phyloP scores from a whole-genome alignment of 2,329 filamentous ascomycete species.

The Hirsutella thompsonii region DNA sequence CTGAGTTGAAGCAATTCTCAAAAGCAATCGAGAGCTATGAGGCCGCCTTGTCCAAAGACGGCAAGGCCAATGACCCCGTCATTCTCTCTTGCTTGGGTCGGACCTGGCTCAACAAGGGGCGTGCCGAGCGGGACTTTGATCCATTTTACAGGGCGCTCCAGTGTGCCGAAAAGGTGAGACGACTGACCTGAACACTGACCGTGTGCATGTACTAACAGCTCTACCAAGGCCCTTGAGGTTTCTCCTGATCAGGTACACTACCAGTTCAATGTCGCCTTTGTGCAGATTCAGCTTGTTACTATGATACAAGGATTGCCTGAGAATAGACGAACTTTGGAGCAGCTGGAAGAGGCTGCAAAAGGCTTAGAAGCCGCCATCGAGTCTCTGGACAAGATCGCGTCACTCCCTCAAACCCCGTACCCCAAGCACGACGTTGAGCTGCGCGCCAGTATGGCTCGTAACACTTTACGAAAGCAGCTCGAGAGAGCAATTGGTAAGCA shows the following conservation, averaged over 20 bases:
- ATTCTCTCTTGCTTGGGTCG: constrained; percentile 79
- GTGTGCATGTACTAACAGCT: not conserved
- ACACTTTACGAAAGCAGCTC: constrained; percentile 86
- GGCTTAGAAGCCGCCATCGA: constrained; percentile 82
- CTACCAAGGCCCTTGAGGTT: constrained; percentile 52
- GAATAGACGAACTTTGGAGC: constrained; percentile 61
- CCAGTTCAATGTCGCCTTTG: constrained; percentile 96
- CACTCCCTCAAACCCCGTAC: constrained; percentile 62
- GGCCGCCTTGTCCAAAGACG: constrained; percentile 64
- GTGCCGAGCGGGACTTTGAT: constrained; percentile 44
- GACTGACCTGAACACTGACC: not conserved
- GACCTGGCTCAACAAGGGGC: constrained; percentile 73
- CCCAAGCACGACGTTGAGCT: constrained; percentile 84
- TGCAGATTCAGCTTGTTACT: constrained; percentile 86
- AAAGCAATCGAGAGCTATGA: constrained; percentile 96
- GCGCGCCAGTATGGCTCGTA: constrained; percentile 92
- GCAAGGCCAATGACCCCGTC: constrained; percentile 57
- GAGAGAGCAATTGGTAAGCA: constrained; percentile 76
- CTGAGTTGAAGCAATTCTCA: constrained; percentile 77
- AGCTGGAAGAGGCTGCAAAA: constrained; percentile 66
- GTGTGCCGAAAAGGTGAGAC: constrained; percentile 48
- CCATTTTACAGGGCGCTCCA: constrained; percentile 44
- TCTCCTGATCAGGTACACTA: constrained; percentile 79
- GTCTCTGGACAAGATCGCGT: constrained; percentile 49
- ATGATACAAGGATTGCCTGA: constrained; percentile 65